Evolutionary conservation across 1,139 yeast genomes (phyloP).

Genomic region (Yamadazyma diddensiae): DNA sequence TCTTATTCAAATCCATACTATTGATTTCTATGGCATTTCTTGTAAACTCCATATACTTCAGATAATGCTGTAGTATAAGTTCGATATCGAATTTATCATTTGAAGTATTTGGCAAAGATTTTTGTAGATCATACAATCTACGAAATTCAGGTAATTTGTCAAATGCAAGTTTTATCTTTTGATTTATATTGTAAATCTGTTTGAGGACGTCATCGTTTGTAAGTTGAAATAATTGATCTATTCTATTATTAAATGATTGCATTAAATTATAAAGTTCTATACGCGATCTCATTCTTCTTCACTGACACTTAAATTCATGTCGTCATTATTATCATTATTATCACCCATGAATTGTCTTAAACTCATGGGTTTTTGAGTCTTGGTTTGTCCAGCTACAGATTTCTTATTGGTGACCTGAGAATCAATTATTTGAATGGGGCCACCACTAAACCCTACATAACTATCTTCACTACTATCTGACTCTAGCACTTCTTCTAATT

Average conservation of each 20-base stretch:
- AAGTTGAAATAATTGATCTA: slow-evolving; percentile 5
- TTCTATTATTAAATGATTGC: slow-evolving; percentile 6
- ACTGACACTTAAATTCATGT: slow-evolving; percentile 31
- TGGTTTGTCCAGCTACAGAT: not conserved
- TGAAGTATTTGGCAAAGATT: slow-evolving; percentile 1
- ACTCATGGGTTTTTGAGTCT: slow-evolving; percentile 32
- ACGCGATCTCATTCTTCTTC: slow-evolving; percentile 29
- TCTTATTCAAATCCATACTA: slow-evolving; percentile 6
- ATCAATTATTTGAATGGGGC: slow-evolving; percentile 13
- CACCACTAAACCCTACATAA: slow-evolving; percentile 11
- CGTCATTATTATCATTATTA: slow-evolving; percentile 14
- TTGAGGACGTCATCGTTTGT: not conserved
- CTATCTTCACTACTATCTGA: slow-evolving; percentile 4
- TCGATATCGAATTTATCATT: slow-evolving; percentile 8
- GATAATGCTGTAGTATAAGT: slow-evolving; percentile 10
- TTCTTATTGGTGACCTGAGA: not conserved
- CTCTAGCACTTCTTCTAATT: slow-evolving; percentile 40
- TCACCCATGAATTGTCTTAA: slow-evolving; percentile 38
- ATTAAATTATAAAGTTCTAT: slow-evolving; percentile 1
- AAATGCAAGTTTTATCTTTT: slow-evolving; percentile 4
- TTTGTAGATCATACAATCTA: slow-evolving; percentile 1
- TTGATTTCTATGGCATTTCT: slow-evolving; percentile 8
- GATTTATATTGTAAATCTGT: slow-evolving; percentile 7
- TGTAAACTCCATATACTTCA: slow-evolving; percentile 7
- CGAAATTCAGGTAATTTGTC: slow-evolving; percentile 10